Evolutionary conservation across 202 grass and related monocot species (phyloP).

Genomic region (Elaeis oleifera): DNA sequence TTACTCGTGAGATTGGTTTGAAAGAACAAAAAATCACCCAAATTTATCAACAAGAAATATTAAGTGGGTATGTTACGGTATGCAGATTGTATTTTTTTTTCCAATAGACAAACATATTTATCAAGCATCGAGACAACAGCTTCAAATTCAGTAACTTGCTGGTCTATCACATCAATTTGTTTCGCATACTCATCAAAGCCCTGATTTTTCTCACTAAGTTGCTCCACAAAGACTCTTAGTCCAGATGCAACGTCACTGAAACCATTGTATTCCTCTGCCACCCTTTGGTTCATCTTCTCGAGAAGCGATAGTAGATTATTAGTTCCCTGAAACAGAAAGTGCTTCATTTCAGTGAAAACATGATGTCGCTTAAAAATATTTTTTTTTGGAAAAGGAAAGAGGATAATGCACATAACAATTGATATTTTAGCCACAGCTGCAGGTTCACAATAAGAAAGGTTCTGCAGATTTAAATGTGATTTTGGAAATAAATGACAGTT

Average conservation of each 20-base stretch:
- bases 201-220: conserved; percentile 66
- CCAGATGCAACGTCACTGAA: conserved; percentile 73
- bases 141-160: conserved; percentile 86
- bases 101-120: conserved; percentile 62
- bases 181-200: conserved; percentile 58
- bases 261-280: conserved; percentile 59
- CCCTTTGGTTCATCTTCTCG: conserved; percentile 73
- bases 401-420: too few species aligned
- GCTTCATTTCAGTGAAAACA: conserved; percentile 6
- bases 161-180: conserved; percentile 70
- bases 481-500: too few species aligned
- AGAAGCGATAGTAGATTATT: conserved; percentile 68
- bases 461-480: too few species aligned
- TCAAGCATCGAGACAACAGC: conserved; percentile 87
- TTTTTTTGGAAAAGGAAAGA: too few species aligned
- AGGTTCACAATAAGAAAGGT: too few species aligned
- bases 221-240: conserved; percentile 78
- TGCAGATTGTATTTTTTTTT: conserved; percentile 70
- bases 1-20: too few species aligned
- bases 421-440: too few species aligned
- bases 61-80: conserved; percentile 34
- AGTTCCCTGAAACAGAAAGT: conserved; percentile 45
- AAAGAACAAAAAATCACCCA: too few species aligned
- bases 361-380: neutral
- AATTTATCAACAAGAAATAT: neutral